These are phyloP conservation scores for Russula dissimulans DNA, from an alignment of 768 basidiomycete species.

Conservation along the genomic window DNA sequence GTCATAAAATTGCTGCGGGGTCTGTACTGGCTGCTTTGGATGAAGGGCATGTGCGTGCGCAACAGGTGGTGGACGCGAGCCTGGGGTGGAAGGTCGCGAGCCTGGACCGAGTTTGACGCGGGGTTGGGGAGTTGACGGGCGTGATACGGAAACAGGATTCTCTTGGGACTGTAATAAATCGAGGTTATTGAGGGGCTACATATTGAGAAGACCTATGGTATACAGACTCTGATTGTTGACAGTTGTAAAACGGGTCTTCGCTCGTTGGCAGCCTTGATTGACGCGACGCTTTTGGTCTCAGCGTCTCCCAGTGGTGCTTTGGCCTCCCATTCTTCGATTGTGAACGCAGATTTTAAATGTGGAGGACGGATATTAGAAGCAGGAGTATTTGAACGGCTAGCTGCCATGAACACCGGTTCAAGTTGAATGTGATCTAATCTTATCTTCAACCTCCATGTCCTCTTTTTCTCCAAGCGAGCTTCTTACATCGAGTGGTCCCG, in stretches of 20 bases:
- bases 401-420: slow-evolving; percentile 7
- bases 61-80: slow-evolving; percentile 7
- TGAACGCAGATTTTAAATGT: slow-evolving; percentile 41
- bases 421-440: not conserved
- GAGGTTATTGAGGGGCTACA: not conserved
- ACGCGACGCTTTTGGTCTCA: slow-evolving; percentile 55
- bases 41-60: slow-evolving; percentile 46
- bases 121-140: slow-evolving; percentile 39
- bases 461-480: slow-evolving; percentile 39
- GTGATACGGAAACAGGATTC: slow-evolving; percentile 31
- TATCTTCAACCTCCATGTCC: slow-evolving; percentile 30
- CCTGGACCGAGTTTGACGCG: slow-evolving; percentile 21
- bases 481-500: slow-evolving; percentile 38
- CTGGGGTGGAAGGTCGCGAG: slow-evolving; percentile 25
- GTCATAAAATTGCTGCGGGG: slow-evolving; percentile 94
- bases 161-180: slow-evolving; percentile 31
- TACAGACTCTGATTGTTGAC: slow-evolving; percentile 55
- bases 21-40: slow-evolving; percentile 71
- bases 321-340: slow-evolving; percentile 87
- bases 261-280: slow-evolving; percentile 54
- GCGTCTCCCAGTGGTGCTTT: slow-evolving; percentile 67
- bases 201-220: too few relatives aligned
- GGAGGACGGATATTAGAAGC: slow-evolving; percentile 20
- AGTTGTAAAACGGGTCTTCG: slow-evolving; percentile 40
- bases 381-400: slow-evolving; percentile 17